Evolutionary conservation across 2,329 filamentous ascomycete genomes (phyloP).

Genomic region (Salinomyces thailandicus): DNA sequence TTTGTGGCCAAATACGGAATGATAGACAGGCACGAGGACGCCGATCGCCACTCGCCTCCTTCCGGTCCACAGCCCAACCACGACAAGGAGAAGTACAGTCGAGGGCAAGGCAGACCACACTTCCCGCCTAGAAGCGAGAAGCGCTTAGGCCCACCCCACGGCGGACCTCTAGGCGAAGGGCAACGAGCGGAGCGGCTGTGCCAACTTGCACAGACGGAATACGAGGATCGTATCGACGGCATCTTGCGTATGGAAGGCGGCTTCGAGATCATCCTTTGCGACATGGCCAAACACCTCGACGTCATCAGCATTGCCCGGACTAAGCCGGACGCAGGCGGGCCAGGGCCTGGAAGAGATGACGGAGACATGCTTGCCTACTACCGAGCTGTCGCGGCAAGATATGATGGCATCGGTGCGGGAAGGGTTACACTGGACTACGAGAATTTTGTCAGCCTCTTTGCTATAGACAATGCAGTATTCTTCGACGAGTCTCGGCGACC

Average conservation of each 20-base stretch:
- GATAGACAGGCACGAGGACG: neutral
- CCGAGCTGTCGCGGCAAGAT: constrained; percentile 32
- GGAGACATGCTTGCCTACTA: constrained; percentile 24
- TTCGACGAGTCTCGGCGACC: constrained; percentile 26
- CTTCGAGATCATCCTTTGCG: constrained; percentile 60
- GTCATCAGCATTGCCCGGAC: constrained; percentile 24
- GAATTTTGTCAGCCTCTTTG: constrained; percentile 39
- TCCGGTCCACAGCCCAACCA: neutral
- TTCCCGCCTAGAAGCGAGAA: constrained; percentile 2
- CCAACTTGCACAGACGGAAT: constrained; percentile 39
- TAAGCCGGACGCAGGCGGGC: constrained; percentile 3
- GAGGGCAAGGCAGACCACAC: neutral
- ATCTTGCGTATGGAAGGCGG: constrained; percentile 59
- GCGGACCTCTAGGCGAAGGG: constrained; percentile 21
- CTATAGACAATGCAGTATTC: constrained; percentile 29
- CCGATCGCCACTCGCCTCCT: neutral
- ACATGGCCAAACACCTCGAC: constrained; percentile 42
- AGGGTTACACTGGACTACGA: constrained; percentile 40
- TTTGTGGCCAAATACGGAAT: neutral
- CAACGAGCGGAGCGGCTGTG: constrained; percentile 48
- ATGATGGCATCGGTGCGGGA: constrained; percentile 34
- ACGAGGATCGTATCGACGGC: constrained; percentile 47
- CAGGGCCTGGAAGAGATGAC: constrained; percentile 6
- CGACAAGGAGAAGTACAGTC: neutral
- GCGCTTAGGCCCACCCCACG: constrained; percentile 3